A percentile compares a stretch with the other conserved stretches of the same genome.
Evolutionary conservation across 306 rosid genomes (phyloP).

Genomic region (Glycine soja): DNA sequence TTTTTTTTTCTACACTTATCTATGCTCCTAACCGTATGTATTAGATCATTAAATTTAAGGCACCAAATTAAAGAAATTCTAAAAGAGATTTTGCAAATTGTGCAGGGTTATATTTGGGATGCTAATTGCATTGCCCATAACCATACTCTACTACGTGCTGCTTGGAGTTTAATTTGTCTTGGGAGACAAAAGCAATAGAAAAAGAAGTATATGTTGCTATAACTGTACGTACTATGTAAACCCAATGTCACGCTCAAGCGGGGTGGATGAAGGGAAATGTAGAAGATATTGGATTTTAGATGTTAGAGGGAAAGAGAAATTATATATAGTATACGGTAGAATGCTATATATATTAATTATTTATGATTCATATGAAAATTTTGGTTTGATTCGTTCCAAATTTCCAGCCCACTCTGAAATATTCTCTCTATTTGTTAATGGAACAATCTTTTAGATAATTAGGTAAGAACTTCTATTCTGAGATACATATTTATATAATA

Average conservation of each 20-base stretch:
- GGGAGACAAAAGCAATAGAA: not conserved
- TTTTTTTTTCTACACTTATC: no score
- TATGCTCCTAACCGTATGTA: no score
- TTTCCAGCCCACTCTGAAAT: conserved; percentile 18
- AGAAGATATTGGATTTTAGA: conserved; percentile 51
- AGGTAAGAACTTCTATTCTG: no score
- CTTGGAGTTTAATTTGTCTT: conserved; percentile 58
- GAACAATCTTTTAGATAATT: conserved; percentile 38
- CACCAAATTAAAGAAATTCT: not conserved
- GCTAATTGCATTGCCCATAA: conserved; percentile 84
- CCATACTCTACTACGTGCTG: conserved; percentile 81
- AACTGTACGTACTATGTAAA: conserved; percentile 31
- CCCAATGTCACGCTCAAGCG: conserved; percentile 56
- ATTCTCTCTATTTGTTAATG: conserved; percentile 31
- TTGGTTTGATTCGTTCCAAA: conserved; percentile 26
- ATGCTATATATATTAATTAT: conserved; percentile 34
- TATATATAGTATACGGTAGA: conserved; percentile 38
- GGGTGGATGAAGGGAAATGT: conserved; percentile 28
- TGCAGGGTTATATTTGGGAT: conserved; percentile 92
- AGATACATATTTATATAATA: no score
- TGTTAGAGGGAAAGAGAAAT: conserved; percentile 47
- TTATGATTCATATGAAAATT: conserved; percentile 37
- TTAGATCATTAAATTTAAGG: not conserved
- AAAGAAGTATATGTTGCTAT: conserved; percentile 5
- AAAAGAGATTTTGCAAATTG: conserved; percentile 16